Evolutionary conservation across 2,329 filamentous ascomycete species (phyloP).

Genomic region (Incumbomyces delicatus): DNA sequence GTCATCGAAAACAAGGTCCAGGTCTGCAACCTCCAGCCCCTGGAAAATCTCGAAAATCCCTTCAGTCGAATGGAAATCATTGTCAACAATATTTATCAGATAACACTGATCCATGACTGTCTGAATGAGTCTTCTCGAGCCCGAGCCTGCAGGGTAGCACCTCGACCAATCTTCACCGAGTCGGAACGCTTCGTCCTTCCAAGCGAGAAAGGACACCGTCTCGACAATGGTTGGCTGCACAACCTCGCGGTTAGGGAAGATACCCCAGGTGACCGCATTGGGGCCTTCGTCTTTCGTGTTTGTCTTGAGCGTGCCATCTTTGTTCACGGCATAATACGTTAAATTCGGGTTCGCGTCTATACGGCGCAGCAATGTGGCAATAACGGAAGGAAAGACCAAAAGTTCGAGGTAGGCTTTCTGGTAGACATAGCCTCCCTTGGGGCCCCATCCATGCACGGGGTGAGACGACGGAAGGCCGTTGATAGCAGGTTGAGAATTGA

Average conservation of each 20-base stretch:
- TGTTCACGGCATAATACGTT: constrained; percentile 90
- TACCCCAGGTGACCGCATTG: constrained; percentile 98
- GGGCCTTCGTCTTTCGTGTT: constrained; percentile 79
- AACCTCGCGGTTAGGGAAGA: constrained; percentile 97
- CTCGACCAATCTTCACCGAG: constrained; percentile 89
- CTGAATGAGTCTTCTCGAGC: constrained; percentile 70
- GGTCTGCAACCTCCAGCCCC: constrained; percentile 58
- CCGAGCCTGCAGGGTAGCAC: constrained; percentile 68
- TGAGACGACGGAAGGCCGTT: constrained; percentile 83
- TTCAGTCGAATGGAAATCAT: constrained; percentile 81
- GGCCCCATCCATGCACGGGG: constrained; percentile 86
- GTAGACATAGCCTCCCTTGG: constrained; percentile 90
- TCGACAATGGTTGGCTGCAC: constrained; percentile 99
- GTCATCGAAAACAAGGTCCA: constrained; percentile 40
- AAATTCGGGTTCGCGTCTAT: constrained; percentile 71
- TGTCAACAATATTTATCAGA: constrained; percentile 94
- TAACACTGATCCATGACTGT: constrained; percentile 84
- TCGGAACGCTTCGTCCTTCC: constrained; percentile 96
- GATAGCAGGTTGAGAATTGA: constrained; percentile 95
- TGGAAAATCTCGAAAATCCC: constrained; percentile 82
- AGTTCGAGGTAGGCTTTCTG: constrained; percentile 97
- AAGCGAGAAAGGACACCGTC: constrained; percentile 91
- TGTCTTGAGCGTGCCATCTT: constrained; percentile 67
- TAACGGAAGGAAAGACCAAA: constrained; percentile 69
- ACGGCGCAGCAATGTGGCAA: constrained; percentile 64